phyloP scores from a whole-genome alignment of 306 rosid species.

The Quercus alba region DNA sequence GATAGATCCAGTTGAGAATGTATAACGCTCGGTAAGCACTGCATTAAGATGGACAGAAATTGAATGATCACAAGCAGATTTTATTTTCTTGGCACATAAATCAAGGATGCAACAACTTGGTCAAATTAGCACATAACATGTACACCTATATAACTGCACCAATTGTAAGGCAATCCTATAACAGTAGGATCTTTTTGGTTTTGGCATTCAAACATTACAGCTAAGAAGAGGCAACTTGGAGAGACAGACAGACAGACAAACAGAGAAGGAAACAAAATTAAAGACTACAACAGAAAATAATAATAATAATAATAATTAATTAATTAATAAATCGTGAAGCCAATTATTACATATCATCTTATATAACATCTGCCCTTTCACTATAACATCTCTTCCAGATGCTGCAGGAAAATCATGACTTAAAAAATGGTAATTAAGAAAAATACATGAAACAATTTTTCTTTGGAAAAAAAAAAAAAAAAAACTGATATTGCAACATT shows the following conservation, averaged over 20 bases:
- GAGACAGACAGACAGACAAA: no score
- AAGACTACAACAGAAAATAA: background rate
- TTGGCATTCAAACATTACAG: background rate
- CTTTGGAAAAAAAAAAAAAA: background rate
- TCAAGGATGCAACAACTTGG: conserved; percentile 6
- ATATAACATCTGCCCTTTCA: background rate
- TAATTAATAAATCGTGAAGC: background rate
- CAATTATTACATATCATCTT: background rate
- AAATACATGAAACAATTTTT: background rate
- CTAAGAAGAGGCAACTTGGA: background rate
- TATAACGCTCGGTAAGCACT: conserved; percentile 82
- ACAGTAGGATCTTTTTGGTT: background rate
- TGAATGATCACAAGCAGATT: no score
- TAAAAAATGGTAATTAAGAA: background rate
- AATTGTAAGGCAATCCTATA: background rate
- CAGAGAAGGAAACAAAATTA: background rate
- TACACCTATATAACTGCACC: background rate
- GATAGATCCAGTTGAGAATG: conserved; percentile 84
- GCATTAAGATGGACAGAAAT: conserved; percentile 22
- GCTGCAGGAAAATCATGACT: background rate
- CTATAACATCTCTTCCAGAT: background rate
- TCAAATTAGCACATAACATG: background rate
- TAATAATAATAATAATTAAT: no score
- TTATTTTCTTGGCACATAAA: background rate
- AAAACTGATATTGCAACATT: background rate